Percentiles rank a stretch among this genome's conserved stretches.
These are phyloP conservation scores for Phytophthora crassamura DNA, from an alignment of 352 stramenopile genomes.

Conservation along the genomic window DNA sequence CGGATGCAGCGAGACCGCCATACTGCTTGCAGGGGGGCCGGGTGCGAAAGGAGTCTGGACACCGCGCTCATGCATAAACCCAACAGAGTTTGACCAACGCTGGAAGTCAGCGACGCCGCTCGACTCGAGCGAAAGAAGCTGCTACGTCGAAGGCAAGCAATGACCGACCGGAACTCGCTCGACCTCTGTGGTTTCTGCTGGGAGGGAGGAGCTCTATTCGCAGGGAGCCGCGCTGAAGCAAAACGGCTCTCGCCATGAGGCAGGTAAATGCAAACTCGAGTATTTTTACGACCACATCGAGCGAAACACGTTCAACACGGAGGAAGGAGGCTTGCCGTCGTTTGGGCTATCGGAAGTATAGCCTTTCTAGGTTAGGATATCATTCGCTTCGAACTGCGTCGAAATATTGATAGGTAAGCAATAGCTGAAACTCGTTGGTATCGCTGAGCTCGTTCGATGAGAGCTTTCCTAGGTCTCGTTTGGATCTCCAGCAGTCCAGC, in stretches of 20 bases:
- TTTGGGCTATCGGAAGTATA: too few relatives aligned
- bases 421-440: too few relatives aligned
- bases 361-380: too few relatives aligned
- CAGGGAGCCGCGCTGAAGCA: slow-evolving; percentile 22
- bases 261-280: slow-evolving; percentile 3
- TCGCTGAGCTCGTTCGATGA: too few relatives aligned
- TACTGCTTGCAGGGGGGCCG: slow-evolving; percentile 31
- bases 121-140: slow-evolving; percentile 1
- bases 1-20: slow-evolving; percentile 25
- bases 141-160: slow-evolving; percentile 4
- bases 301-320: too few relatives aligned
- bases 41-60: slow-evolving; percentile 17
- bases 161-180: background rate
- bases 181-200: slow-evolving; percentile 20
- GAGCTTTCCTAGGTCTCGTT: too few relatives aligned
- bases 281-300: slow-evolving; percentile 26
- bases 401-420: too few relatives aligned
- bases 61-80: slow-evolving; percentile 39
- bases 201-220: slow-evolving; percentile 20
- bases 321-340: too few relatives aligned
- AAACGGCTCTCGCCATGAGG: slow-evolving; percentile 21
- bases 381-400: too few relatives aligned
- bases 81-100: slow-evolving; percentile 5
- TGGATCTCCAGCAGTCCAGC: too few relatives aligned
- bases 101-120: slow-evolving; percentile 12